A percentile compares a stretch with the other conserved stretches of the same genome.
These are phyloP conservation scores for Metschnikowia kunwiensis DNA, from an alignment of 805 yeast species.

Conservation along the genomic window DNA sequence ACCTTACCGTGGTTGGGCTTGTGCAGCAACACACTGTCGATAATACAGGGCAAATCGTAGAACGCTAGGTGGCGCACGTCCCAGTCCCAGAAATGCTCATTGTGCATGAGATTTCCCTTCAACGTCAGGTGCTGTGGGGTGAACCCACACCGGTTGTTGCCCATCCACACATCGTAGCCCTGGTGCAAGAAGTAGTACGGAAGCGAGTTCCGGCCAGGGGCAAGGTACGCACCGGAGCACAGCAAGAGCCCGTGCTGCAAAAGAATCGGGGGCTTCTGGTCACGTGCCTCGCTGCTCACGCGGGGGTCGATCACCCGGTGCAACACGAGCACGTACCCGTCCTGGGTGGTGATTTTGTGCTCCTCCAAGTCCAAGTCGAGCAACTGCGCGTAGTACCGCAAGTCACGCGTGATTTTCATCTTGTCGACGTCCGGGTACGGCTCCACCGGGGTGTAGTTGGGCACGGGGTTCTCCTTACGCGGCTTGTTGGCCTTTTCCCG, in stretches of 20 bases:
- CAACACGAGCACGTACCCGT: conserved; percentile 71
- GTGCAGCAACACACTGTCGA: conserved; percentile 53
- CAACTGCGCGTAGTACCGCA: conserved; percentile 65
- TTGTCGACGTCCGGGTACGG: conserved; percentile 35
- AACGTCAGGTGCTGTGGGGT: conserved; percentile 54
- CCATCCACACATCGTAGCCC: conserved; percentile 88
- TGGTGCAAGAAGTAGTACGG: conserved; percentile 52
- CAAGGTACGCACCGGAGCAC: conserved; percentile 79
- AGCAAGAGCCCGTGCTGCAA: conserved; percentile 85
- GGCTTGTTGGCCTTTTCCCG: conserved; percentile 30
- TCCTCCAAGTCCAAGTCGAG: conserved; percentile 58
- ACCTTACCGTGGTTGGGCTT: conserved; percentile 45
- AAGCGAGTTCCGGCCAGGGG: conserved; percentile 77
- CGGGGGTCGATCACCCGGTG: conserved; percentile 58
- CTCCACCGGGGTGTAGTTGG: conserved; percentile 30
- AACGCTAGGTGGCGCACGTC: conserved; percentile 79
- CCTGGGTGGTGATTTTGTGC: conserved; percentile 64
- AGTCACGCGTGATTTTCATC: conserved; percentile 39
- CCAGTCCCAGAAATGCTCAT: conserved; percentile 85
- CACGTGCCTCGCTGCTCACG: conserved; percentile 28
- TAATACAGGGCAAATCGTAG: conserved; percentile 71
- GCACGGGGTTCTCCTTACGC: conserved; percentile 16
- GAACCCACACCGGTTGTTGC: conserved; percentile 87
- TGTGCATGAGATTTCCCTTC: conserved; percentile 37
- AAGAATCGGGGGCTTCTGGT: conserved; percentile 57